Evolutionary conservation across 2,329 filamentous ascomycete genomes (phyloP), one percentile per base, ranked within the genome.

Genomic region (Aspergillus glaucus): DNA sequence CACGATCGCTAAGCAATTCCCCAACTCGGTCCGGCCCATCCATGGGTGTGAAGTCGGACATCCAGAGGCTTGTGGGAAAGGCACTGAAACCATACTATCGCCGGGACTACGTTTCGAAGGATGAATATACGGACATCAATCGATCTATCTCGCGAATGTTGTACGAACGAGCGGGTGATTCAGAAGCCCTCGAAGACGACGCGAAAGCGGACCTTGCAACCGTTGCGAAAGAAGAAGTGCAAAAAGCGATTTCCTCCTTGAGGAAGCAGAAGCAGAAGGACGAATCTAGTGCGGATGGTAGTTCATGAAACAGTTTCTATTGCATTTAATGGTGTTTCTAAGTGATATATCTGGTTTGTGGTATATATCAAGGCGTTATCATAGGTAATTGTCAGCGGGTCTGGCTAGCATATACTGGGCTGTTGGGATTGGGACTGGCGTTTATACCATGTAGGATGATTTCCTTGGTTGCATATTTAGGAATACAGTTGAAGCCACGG

Each of bases 51-150:
- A 98, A 98, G 68, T 84, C 88, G 57, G 89, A 84, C 62, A 86
- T 98, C 55, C 92, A 90, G 64, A 85, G 84, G 58, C 89, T 97
- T 70, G 93, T 97, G 58, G 87, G 88, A 55, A 76, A 79, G 39
- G 88, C 87, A 5, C 75, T 98, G 40, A 87, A 88, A 58, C 89
- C 91, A 28, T 81, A 89, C 56, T 97, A 92, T 76, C 80, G 84
- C 53, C 85, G 85, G 39, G 85, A 86, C 58, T 81, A 85, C 54
- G 79, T 97, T 53, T 89, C 85, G 15, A 88, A 90, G 57, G 88
- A 95, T 51, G 86, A 96, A 68, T 98, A 95, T 67, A 92, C 88
- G 2, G 82, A 83, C 49, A 95, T 97, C 70, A 97, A 97, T 65
- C 85, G 90, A 53, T 85, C 87, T 51, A 84, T 97, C 30, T 96